Evolutionary conservation across 1,139 yeast species (phyloP).

Genomic region (Yamadazyma atmosphaerica): DNA sequence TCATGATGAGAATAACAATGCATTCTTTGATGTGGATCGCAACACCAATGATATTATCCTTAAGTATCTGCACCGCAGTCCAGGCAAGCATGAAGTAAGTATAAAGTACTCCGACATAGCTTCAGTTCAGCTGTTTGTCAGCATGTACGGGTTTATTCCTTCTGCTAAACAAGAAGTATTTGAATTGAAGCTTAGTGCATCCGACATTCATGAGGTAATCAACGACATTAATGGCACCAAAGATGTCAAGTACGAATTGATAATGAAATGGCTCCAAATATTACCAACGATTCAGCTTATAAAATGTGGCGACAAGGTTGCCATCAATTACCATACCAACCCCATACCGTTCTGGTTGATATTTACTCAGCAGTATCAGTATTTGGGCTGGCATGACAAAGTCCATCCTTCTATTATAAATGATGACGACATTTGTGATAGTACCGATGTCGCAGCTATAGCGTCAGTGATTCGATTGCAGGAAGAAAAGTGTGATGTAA

Average conservation of each 20-base stretch:
- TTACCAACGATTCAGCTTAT: constrained; percentile 26
- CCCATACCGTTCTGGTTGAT: constrained; percentile 19
- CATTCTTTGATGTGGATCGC: constrained; percentile 63
- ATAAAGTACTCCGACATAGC: constrained; percentile 13
- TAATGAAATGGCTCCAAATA: constrained; percentile 28
- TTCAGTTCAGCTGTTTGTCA: constrained; percentile 34
- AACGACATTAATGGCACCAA: constrained; percentile 13
- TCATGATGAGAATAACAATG: constrained; percentile 49
- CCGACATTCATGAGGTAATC: constrained; percentile 10
- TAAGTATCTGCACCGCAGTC: constrained; percentile 13
- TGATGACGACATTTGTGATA: constrained; percentile 10
- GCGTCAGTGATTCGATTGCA: constrained; percentile 21
- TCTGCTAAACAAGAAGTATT: constrained; percentile 9
- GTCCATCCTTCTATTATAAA: constrained; percentile 5
- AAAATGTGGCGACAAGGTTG: constrained; percentile 14
- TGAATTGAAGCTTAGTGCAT: constrained; percentile 11
- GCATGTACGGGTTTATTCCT: constrained; percentile 63
- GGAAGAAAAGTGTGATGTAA: constrained; percentile 25
- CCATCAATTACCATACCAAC: constrained; percentile 17
- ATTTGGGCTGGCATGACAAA: constrained; percentile 12
- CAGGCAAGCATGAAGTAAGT: constrained; percentile 19
- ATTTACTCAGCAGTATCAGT: constrained; percentile 11
- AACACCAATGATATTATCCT: constrained; percentile 44
- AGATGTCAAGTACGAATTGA: constrained; percentile 13
- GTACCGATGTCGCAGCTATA: constrained; percentile 11